Conservation (phyloP, 2,329 filamentous ascomycete genomes). For the Massarina eburnea region DNA sequence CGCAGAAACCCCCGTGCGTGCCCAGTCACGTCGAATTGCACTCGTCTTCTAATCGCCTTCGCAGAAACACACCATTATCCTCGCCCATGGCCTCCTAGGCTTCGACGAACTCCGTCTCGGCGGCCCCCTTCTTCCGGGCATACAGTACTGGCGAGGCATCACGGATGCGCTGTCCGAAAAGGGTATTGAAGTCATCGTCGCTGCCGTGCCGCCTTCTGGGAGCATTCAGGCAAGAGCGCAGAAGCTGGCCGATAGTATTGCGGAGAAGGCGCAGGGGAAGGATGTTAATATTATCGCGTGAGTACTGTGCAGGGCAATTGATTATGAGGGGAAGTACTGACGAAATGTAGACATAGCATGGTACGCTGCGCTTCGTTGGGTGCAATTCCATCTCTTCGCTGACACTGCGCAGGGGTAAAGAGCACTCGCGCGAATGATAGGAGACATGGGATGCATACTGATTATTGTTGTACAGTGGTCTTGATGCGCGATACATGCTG, state of each 20-base stretch:
- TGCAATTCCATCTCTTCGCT: constrained; percentile 17
- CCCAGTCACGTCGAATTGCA: constrained; percentile 21
- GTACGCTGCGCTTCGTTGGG: constrained; percentile 13
- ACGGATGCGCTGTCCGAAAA: constrained; percentile 58
- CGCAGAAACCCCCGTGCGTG: constrained; percentile 37
- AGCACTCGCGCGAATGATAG: background rate
- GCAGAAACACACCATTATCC: constrained; percentile 59
- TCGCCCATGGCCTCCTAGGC: constrained; percentile 67
- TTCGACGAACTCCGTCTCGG: constrained; percentile 63
- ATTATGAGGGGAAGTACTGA: constrained; percentile 13
- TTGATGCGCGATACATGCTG: constrained; percentile 67
- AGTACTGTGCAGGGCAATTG: constrained; percentile 29
- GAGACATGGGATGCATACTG: constrained; percentile 19
- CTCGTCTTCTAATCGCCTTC: constrained; percentile 34
- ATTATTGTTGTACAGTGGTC: constrained; percentile 50
- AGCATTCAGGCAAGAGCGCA: constrained; percentile 61
- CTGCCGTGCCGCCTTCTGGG: constrained; percentile 60
- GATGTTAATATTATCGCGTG: constrained; percentile 67
- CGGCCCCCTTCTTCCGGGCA: constrained; percentile 56
- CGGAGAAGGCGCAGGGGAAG: constrained; percentile 55
- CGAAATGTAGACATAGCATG: constrained; percentile 56
- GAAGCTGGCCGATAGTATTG: constrained; percentile 57
- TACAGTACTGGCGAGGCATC: constrained; percentile 68
- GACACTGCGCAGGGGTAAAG: constrained; percentile 40
- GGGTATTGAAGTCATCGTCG: constrained; percentile 63